phyloP scores from a whole-genome alignment of 176 grass and related monocot genomes.

The Paspalum vaginatum region DNA sequence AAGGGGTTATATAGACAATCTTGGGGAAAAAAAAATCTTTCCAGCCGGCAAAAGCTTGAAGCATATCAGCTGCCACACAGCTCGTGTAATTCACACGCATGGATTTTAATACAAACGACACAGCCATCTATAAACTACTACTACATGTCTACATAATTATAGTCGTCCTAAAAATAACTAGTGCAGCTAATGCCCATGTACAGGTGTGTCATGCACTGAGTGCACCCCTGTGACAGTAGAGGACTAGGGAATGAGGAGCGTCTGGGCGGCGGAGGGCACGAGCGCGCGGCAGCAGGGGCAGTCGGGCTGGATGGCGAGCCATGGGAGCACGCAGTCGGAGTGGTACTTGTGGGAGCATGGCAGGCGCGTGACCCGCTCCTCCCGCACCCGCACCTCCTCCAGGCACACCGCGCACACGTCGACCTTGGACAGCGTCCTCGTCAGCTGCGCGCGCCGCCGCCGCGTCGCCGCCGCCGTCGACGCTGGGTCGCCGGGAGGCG shows the following conservation, averaged over 20 bases:
- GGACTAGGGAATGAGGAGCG: background rate
- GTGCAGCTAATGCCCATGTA: too few species aligned
- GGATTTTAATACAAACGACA: background rate
- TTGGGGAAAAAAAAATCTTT: too few species aligned
- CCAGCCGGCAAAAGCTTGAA: too few species aligned
- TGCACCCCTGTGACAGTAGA: too few species aligned
- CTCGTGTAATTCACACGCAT: background rate
- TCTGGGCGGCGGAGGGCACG: constrained; percentile 35
- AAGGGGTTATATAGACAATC: too few species aligned
- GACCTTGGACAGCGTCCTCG: constrained; percentile 35
- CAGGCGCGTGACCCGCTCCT: constrained; percentile 52
- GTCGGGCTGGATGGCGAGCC: constrained; percentile 71
- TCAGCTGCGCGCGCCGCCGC: background rate
- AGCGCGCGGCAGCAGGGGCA: constrained; percentile 72
- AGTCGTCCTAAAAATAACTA: too few species aligned
- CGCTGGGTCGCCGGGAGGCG: background rate
- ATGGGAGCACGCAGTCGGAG: constrained; percentile 79
- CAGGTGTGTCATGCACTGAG: too few species aligned
- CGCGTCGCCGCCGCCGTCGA: background rate
- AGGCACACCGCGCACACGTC: constrained; percentile 79
- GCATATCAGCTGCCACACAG: too few species aligned
- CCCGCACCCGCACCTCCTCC: constrained; percentile 46
- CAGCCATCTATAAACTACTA: too few species aligned
- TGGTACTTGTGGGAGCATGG: constrained; percentile 91
- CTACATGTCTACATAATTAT: too few species aligned